phyloP scores from a whole-genome alignment of 2,329 filamentous ascomycete species.

The Fusarium tricinctum region DNA sequence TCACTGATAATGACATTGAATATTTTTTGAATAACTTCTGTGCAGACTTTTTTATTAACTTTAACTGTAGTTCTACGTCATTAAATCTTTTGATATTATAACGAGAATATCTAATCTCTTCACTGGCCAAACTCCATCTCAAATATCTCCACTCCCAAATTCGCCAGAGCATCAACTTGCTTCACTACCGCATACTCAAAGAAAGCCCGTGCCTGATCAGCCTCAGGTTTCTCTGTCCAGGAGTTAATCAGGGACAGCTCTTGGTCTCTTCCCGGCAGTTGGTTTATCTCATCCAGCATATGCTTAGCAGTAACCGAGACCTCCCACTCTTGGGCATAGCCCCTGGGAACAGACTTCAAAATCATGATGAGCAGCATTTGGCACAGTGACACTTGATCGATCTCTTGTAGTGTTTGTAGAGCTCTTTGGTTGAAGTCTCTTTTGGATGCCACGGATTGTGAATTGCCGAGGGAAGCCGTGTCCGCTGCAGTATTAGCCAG shows the following conservation, averaged over 20 bases:
- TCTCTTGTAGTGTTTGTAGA: slow-evolving; percentile 55
- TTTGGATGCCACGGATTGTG: slow-evolving; percentile 45
- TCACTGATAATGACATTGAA: background rate
- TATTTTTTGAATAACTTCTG: background rate
- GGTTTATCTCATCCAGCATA: slow-evolving; percentile 65
- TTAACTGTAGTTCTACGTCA: background rate
- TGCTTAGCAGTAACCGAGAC: slow-evolving; percentile 60
- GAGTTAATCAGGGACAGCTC: slow-evolving; percentile 60
- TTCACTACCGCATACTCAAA: slow-evolving; percentile 65
- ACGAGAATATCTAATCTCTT: background rate
- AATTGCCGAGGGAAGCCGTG: slow-evolving; percentile 49
- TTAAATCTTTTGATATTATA: background rate
- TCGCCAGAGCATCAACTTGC: slow-evolving; percentile 63
- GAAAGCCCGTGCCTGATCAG: slow-evolving; percentile 59
- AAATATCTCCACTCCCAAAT: slow-evolving; percentile 61
- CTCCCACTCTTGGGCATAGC: slow-evolving; percentile 62
- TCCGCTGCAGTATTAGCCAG: slow-evolving; percentile 64
- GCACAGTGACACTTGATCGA: slow-evolving; percentile 67
- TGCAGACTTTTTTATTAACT: background rate
- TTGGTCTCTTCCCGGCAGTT: slow-evolving; percentile 60
- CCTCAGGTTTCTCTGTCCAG: slow-evolving; percentile 60
- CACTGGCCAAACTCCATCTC: slow-evolving; percentile 55
- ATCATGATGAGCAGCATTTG: slow-evolving; percentile 67
- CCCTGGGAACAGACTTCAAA: slow-evolving; percentile 57
- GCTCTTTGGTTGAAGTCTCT: slow-evolving; percentile 44